Percentiles rank a stretch among this genome's conserved stretches.
Evolutionary conservation across 2,329 filamentous ascomycete species (phyloP).

Genomic region (Boeremia lycopersici): DNA sequence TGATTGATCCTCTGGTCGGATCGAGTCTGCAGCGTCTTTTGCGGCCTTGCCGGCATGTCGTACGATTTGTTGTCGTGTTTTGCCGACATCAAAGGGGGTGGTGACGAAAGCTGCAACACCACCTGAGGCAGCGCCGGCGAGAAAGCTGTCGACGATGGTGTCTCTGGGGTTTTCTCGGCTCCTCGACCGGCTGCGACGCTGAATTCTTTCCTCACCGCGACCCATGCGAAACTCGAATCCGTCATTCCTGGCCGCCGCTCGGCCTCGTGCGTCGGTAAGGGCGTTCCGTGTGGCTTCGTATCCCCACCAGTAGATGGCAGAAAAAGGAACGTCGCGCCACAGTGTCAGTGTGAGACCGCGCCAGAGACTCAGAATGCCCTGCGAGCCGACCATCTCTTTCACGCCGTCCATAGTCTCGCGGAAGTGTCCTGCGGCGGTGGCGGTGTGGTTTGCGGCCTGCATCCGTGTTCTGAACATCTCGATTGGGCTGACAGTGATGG

Average conservation of each 20-base stretch:
- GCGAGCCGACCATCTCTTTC: slow-evolving; percentile 74
- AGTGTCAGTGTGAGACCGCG: slow-evolving; percentile 86
- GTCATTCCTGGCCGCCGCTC: slow-evolving; percentile 50
- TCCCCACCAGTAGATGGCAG: slow-evolving; percentile 96
- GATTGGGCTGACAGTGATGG: slow-evolving; percentile 83
- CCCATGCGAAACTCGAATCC: slow-evolving; percentile 42
- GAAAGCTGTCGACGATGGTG: slow-evolving; percentile 87
- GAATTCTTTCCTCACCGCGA: slow-evolving; percentile 38
- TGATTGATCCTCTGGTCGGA: slow-evolving; percentile 71
- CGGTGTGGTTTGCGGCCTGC: slow-evolving; percentile 69
- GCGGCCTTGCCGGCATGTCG: slow-evolving; percentile 59
- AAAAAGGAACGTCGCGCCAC: slow-evolving; percentile 97
- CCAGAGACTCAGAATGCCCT: slow-evolving; percentile 87
- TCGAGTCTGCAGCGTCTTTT: slow-evolving; percentile 48
- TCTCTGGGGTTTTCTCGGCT: slow-evolving; percentile 72
- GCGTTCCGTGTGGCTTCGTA: slow-evolving; percentile 82
- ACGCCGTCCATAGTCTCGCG: slow-evolving; percentile 78
- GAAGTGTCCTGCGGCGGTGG: slow-evolving; percentile 68
- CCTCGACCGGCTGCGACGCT: slow-evolving; percentile 57
- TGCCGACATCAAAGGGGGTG: slow-evolving; percentile 96
- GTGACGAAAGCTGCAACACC: slow-evolving; percentile 86
- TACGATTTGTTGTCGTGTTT: slow-evolving; percentile 89
- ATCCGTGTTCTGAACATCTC: slow-evolving; percentile 94
- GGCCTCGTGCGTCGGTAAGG: slow-evolving; percentile 69
- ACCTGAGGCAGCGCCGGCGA: slow-evolving; percentile 82